Evolutionary conservation across 2,329 filamentous ascomycete genomes (phyloP).

Genomic region (Cytospora chrysosperma): DNA sequence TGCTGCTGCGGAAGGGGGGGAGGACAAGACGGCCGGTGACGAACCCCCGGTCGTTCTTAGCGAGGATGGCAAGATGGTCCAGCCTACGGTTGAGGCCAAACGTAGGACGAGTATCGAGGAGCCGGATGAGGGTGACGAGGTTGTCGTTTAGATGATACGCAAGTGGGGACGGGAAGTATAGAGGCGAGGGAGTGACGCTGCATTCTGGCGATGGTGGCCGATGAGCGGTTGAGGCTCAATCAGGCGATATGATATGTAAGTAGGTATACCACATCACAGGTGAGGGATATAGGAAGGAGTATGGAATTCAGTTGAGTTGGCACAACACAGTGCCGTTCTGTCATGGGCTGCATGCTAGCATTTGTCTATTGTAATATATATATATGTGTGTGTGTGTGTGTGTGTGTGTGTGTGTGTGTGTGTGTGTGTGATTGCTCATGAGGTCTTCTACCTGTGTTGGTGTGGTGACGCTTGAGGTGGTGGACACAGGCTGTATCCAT

Average conservation of each 20-base stretch:
- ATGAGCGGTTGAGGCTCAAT: not conserved
- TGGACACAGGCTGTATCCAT: too few relatives aligned
- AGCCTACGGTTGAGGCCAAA: slow-evolving; percentile 51
- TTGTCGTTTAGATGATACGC: slow-evolving; percentile 33
- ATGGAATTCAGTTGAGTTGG: not conserved
- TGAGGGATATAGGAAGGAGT: not conserved
- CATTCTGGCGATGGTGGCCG: not conserved
- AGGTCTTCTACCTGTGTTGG: too few relatives aligned
- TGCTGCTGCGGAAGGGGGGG: slow-evolving; percentile 29
- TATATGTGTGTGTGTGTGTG: too few relatives aligned
- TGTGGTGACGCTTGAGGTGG: too few relatives aligned
- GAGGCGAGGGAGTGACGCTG: not conserved
- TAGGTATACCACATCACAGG: not conserved
- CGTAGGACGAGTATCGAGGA: slow-evolving; percentile 60
- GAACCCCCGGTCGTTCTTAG: slow-evolving; percentile 30
- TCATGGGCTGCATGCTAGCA: not conserved
- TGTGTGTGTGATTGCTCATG: too few relatives aligned
- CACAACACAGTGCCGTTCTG: not conserved
- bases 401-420: too few relatives aligned
- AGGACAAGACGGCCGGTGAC: slow-evolving; percentile 27
- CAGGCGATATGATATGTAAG: not conserved
- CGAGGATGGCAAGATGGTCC: slow-evolving; percentile 45
- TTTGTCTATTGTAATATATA: not conserved
- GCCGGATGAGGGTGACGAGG: slow-evolving; percentile 52
- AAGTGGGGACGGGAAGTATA: too few relatives aligned